A percentile compares a stretch with the other conserved stretches of the same genome.
phyloP scores from a whole-genome alignment of 2,329 filamentous ascomycete species.

The Sporothrix globosa region DNA sequence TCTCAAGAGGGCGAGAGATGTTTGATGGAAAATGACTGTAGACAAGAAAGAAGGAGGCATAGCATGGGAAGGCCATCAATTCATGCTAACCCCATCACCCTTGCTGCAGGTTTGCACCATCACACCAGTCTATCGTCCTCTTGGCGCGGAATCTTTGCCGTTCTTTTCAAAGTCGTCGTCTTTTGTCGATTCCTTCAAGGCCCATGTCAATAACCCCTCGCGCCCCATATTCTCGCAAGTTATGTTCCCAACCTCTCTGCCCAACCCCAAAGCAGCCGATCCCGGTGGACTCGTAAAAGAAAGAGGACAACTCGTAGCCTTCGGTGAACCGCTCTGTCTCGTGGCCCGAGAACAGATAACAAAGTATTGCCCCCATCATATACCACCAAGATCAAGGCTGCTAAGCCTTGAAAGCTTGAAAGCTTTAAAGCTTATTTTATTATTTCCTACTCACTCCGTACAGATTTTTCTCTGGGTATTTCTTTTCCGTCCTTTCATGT shows the following conservation, averaged over 20 bases:
- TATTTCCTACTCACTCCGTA: not conserved
- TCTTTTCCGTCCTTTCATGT: not conserved
- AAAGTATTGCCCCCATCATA: not conserved
- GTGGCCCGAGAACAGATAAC: not conserved
- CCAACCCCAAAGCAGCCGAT: not conserved
- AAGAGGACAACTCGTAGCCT: not conserved
- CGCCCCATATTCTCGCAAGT: constrained; percentile 20
- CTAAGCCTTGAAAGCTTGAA: constrained; percentile 1
- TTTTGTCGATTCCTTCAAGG: not conserved
- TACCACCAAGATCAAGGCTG: not conserved
- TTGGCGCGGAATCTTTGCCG: constrained; percentile 1
- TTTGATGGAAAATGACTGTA: not conserved
- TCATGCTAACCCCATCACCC: not conserved
- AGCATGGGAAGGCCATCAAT: not conserved
- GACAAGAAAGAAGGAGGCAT: not conserved
- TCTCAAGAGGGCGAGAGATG: not conserved
- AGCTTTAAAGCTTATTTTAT: constrained; percentile 5
- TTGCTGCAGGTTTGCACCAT: not conserved
- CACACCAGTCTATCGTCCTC: constrained; percentile 8
- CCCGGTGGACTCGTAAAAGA: not conserved
- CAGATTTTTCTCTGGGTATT: not conserved
- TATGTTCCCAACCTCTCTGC: not conserved
- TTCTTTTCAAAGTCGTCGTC: not conserved
- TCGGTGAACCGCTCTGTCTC: no score
- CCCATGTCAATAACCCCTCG: not conserved